These are phyloP conservation scores for Termitomyces bulborhizus DNA, from an alignment of 768 basidiomycete genomes.

Conservation along the genomic window DNA sequence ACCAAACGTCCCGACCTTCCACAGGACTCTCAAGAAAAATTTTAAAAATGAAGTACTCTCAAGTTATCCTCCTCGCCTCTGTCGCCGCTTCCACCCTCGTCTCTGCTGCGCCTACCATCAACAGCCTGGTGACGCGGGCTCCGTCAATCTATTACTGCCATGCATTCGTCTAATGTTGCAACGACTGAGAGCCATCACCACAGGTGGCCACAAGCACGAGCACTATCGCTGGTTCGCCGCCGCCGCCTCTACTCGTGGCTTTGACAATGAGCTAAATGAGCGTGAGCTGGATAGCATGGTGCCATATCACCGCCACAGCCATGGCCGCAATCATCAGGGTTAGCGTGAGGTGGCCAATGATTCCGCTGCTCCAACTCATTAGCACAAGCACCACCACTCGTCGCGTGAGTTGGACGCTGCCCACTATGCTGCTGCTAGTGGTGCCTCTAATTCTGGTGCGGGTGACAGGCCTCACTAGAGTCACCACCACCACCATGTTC, in stretches of 20 bases:
- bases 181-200: neutral
- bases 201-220: neutral
- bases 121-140: neutral
- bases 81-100: conserved; percentile 11
- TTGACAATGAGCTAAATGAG: neutral
- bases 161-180: neutral
- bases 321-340: neutral
- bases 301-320: neutral
- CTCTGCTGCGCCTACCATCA: conserved; percentile 4
- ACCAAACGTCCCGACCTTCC: conserved; percentile 2
- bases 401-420: neutral
- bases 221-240: neutral
- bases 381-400: too few species aligned
- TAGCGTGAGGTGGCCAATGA: too few species aligned
- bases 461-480: neutral
- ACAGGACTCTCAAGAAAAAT: conserved; percentile 1
- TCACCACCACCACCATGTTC: neutral
- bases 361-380: too few species aligned
- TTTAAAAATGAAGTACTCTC: conserved; percentile 14
- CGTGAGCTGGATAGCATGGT: neutral
- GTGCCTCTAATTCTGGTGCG: too few species aligned
- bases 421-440: too few species aligned
- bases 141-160: neutral
- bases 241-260: neutral
- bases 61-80: conserved; percentile 11